Conservation (phyloP, 108 stramenopile genomes). For the Cylindrotheca fusiformis region DNA sequence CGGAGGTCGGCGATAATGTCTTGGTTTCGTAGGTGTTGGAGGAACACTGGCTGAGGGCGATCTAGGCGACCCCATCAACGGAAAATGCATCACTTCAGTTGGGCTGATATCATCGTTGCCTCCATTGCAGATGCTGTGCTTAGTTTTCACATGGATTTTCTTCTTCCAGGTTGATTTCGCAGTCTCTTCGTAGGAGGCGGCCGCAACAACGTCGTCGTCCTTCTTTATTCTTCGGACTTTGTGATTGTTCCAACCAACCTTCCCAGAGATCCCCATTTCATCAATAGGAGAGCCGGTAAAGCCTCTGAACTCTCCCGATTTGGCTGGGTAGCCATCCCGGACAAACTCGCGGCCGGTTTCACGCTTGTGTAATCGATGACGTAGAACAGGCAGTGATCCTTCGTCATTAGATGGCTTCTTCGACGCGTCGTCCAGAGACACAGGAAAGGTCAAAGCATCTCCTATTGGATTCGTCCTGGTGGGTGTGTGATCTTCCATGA, state of each 20-base stretch:
- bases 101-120: slow-evolving; percentile 38
- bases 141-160: background rate
- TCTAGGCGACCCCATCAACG: slow-evolving; percentile 11
- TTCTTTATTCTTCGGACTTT: slow-evolving; percentile 43
- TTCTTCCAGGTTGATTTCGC: slow-evolving; percentile 1
- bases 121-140: slow-evolving; percentile 8
- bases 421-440: slow-evolving; percentile 9
- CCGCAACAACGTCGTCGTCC: slow-evolving; percentile 38
- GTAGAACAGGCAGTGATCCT: slow-evolving; percentile 6
- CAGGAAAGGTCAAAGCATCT: slow-evolving; percentile 14
- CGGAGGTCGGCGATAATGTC: slow-evolving; percentile 15
- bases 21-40: slow-evolving; percentile 33
- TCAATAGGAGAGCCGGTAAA: slow-evolving; percentile 47
- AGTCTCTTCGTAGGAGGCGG: slow-evolving; percentile 6
- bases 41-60: slow-evolving; percentile 11
- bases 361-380: slow-evolving; percentile 14
- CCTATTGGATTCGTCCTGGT: background rate
- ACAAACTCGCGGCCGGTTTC: slow-evolving; percentile 3
- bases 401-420: background rate
- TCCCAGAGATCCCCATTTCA: slow-evolving; percentile 4
- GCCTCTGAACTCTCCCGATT: slow-evolving; percentile 20
- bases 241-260: slow-evolving; percentile 8
- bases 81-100: slow-evolving; percentile 56
- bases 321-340: slow-evolving; percentile 34
- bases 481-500: slow-evolving; percentile 20